Base-by-base conservation (phyloP, 139 green algal genomes). In the Chlorella sorokiniana region DNA sequence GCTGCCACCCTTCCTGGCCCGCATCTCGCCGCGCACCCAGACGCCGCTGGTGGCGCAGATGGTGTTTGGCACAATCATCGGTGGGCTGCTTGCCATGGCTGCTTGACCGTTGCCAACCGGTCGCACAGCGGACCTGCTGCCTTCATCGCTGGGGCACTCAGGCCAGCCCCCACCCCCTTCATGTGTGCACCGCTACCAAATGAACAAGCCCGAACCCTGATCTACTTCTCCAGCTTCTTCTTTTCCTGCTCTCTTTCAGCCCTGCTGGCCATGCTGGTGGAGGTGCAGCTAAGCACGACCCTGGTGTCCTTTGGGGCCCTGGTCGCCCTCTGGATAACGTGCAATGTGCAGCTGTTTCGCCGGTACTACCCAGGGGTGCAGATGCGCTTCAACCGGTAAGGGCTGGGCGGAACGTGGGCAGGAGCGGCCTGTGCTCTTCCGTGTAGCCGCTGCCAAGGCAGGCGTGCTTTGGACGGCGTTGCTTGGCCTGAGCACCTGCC, bases 1-100 rank as follows among this genome's bases (percentile, higher is more conserved):
- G 71, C 76, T 88, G 61, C 84, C 84, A 20, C 84, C 84, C 45
- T 69, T 81, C n/a, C 69, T 88, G 65, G 79, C 84, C 2, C 23
- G 25, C 31, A 75, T 88, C 51, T 84, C 75, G 4, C 38, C 54
- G 0, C 52, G 80, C 37, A 86, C 80, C 18, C 84, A 88, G 64
- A 88, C 84, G 33, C 84, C 84, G 5, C n/a, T 88, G 33, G 27
- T 86, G 52, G 84, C 84, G 9, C 84, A 88, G 68, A 73, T 81
- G 48, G 35, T 76, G 23, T 22, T 86, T 6, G 84, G 84, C 5
- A 54, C 78, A 8, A 73, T 86, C 35, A 71, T 83, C 25, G 84
- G 70, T 88, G 54, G n/a, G 82, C n/a, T 29, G n/a, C n/a, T 31
- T 29, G 56, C 16, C 18, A 10, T 33, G 18, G 29, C 56, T 33